Base-by-base conservation (phyloP, 179 eudicot genomes). In the Nepenthes alata region DNA sequence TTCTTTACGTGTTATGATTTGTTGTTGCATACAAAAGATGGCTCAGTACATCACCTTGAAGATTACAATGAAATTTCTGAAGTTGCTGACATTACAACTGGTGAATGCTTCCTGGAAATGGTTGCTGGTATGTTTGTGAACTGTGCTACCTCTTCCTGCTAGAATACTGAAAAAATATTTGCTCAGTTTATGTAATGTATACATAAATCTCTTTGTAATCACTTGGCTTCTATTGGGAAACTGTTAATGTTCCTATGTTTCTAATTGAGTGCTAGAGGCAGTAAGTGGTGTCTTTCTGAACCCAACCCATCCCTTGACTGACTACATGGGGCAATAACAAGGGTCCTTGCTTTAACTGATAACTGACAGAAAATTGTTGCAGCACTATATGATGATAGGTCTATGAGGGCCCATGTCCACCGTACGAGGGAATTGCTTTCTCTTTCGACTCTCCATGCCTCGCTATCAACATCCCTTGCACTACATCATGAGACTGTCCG, bases 61-160 rank as follows among this genome's bases (percentile, higher is more conserved):
- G 98, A 93, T 70, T 89, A 83, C 70, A 85, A 85, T 70, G 98
- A 93, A 74, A 89, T 93, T 58, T 83, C 97, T 68, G 97, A 89
- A 69, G 95, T 89, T 71, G 94, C 94, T 56, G 98, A 93, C 72
- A 90, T 93, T 63, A 89, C 96, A 34, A 35, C 77, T 35, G 86
- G 86, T 53, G 86, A 76, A 62, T 93, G 98, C 75, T 79, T 77
- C 25, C 72, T 93, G 79, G 97, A 93, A 80, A 93, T 93, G 98
- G 82, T 93, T 77, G 70, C 93, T 63, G 96, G 97, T 93, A 80
- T 55, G 83, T 65, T 66, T 38, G 37, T 69, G 55, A 53, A 3
- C 1, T 49, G 11, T 55, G 58, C 37, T 16, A 25, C 1, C 25
- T 25, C 25, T 25, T 25, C 25, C 25, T 25, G 25, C 25, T 25